These are phyloP conservation scores for Sphaerulina vaccinii DNA, from an alignment of 2,329 filamentous ascomycete genomes.

Conservation along the genomic window DNA sequence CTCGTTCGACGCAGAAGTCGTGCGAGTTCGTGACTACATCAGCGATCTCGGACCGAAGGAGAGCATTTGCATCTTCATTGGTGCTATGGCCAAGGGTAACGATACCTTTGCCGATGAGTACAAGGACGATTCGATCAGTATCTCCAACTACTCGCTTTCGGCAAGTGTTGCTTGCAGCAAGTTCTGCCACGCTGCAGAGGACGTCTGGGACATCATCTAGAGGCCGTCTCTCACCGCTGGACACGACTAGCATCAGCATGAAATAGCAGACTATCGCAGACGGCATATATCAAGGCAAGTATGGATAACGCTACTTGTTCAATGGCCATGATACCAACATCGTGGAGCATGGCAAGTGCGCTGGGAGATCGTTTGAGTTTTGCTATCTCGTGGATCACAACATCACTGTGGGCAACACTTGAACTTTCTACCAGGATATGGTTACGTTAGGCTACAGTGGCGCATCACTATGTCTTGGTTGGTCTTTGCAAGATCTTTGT, in stretches of 20 bases:
- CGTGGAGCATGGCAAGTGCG: constrained; percentile 17
- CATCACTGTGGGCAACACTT: constrained; percentile 13
- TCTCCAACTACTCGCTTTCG: constrained; percentile 96
- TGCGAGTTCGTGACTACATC: constrained; percentile 86
- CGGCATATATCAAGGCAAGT: constrained; percentile 27
- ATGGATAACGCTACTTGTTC: constrained; percentile 10
- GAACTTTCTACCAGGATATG: neutral
- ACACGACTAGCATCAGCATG: neutral
- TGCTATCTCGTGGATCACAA: constrained; percentile 14
- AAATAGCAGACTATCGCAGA: constrained; percentile 10
- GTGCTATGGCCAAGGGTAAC: constrained; percentile 95
- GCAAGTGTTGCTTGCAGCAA: constrained; percentile 99
- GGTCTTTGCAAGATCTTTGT: too few relatives aligned
- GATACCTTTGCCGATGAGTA: constrained; percentile 93
- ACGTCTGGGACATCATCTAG: constrained; percentile 91
- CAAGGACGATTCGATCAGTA: constrained; percentile 96
- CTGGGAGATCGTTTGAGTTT: constrained; percentile 5
- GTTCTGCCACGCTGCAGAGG: constrained; percentile 97
- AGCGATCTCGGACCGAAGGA: constrained; percentile 74
- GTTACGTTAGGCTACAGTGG: too few relatives aligned
- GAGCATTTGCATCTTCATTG: constrained; percentile 96
- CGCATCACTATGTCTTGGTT: too few relatives aligned
- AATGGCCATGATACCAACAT: constrained; percentile 30
- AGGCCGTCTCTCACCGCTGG: neutral
- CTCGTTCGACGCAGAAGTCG: constrained; percentile 86